Base-by-base conservation (phyloP, 148 eudicot species). In the Diospyros lotus region DNA sequence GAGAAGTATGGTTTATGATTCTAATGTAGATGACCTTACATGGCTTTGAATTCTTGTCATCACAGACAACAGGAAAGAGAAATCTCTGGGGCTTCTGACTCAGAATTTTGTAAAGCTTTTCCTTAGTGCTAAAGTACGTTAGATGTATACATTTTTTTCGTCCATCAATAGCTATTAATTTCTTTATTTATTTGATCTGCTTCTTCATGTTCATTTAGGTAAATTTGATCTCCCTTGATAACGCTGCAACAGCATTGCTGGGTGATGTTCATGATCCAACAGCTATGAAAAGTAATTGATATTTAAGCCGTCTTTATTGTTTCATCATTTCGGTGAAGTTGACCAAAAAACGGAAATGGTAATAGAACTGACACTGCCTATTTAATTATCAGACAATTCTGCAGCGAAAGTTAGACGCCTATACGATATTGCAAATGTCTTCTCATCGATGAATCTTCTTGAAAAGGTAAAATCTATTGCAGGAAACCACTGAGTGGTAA, bases 361-460 rank as follows among this genome's bases (percentile, higher is more conserved):
- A 65, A 58, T 64, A 56, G 48, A 63, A 73, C 87, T 87, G 65
- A 87, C 81, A 53, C 73, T 56, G 44, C 65, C 39, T 78, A 55
- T 53, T 18, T 68, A 73, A 28, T 28, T 28, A 28, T 28, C 28
- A 79, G 78, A 70, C 81, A 71, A 79, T 82, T 75, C 73, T 81
- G 83, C 98, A 91, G 97, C 98, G 18, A 94, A 90, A 85, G 87
- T 87, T 45, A 84, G 98, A 78, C 83, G 98, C 39, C 88, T 94
- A 75, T 94, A 94, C 79, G 98, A 94, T 73, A 91, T 94, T 78
- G 98, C 98, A 65, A 94, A 94, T 64, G 98, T 94, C 28, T 80
- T 94, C 44, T 80, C 91, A 46, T 88, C 98, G 7, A 87, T 94
- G 90, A 83, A 78, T 64, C 97, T 94, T 54, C 87, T 94, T 71